These are phyloP conservation scores for Aspergillus affinis DNA, from an alignment of 495 filamentous ascomycete genomes.

Conservation along the genomic window DNA sequence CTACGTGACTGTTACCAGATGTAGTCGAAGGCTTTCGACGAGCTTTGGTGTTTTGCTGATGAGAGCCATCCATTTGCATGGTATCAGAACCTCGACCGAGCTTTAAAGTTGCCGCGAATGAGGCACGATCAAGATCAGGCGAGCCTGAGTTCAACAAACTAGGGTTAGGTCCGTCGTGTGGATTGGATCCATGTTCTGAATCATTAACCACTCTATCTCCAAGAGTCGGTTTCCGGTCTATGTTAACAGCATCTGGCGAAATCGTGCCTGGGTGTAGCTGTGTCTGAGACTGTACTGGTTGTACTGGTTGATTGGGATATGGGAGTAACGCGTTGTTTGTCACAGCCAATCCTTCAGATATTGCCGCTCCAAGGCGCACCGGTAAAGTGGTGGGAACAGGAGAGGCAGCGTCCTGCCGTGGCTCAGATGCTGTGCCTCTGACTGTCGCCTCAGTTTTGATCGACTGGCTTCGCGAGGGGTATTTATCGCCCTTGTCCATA, in stretches of 20 bases:
- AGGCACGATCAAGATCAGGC: constrained; percentile 30
- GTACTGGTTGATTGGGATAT: constrained; percentile 6
- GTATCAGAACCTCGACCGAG: constrained; percentile 12
- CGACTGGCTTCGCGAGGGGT: constrained; percentile 8
- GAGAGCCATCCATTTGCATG: neutral
- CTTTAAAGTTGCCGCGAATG: constrained; percentile 32
- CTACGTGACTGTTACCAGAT: neutral
- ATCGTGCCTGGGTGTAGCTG: constrained; percentile 17
- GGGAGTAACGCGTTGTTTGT: constrained; percentile 30
- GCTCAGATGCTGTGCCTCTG: neutral
- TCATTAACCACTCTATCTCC: neutral
- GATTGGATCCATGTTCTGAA: neutral
- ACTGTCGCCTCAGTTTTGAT: constrained; percentile 2
- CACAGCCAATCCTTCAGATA: constrained; percentile 33
- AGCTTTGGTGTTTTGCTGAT: neutral
- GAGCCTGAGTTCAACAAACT: neutral
- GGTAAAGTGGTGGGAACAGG: constrained; percentile 29
- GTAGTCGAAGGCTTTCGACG: neutral
- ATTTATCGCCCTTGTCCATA: constrained; percentile 20
- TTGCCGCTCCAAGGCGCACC: constrained; percentile 35
- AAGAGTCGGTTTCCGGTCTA: neutral
- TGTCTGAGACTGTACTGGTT: constrained; percentile 13
- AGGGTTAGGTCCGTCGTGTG: neutral
- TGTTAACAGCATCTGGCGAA: neutral
- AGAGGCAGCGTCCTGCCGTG: constrained; percentile 16